phyloP scores from a whole-genome alignment of 176 grass and related monocot species.

The Ensete glaucum region DNA sequence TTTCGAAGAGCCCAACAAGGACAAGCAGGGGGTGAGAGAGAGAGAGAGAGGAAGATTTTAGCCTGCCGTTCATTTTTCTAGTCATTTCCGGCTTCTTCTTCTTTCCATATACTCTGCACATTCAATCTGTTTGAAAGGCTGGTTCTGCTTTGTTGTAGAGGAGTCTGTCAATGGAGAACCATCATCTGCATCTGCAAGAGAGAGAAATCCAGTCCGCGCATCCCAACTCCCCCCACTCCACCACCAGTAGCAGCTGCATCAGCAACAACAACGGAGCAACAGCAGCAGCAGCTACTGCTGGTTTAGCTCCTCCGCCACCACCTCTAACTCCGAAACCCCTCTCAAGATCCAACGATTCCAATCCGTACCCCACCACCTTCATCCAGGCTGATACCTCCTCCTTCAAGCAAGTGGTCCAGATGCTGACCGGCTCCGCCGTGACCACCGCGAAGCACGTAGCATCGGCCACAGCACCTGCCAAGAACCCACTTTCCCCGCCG shows the following conservation, averaged over 20 bases:
- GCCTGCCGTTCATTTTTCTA: neutral
- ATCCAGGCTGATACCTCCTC: slow-evolving; percentile 81
- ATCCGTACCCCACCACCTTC: slow-evolving; percentile 81
- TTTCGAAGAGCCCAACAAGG: neutral
- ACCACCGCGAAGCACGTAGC: slow-evolving; percentile 9
- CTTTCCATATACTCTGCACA: neutral
- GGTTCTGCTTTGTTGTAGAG: neutral
- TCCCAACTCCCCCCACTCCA: slow-evolving; percentile 12
- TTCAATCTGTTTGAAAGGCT: neutral
- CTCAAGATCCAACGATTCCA: slow-evolving; percentile 43
- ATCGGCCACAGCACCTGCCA: slow-evolving; percentile 17
- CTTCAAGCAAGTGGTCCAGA: slow-evolving; percentile 97
- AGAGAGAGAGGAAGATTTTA: neutral
- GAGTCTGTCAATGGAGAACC: neutral
- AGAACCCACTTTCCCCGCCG: neutral
- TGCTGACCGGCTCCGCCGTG: slow-evolving; percentile 76
- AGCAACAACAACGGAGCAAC: slow-evolving; percentile 26
- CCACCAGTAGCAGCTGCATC: slow-evolving; percentile 20
- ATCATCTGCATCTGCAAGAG: neutral
- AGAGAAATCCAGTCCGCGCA: neutral
- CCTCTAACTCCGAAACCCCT: slow-evolving; percentile 31
- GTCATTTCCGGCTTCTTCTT: neutral
- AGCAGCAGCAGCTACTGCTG: slow-evolving; percentile 16
- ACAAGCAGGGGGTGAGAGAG: neutral
- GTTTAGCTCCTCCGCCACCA: slow-evolving; percentile 12